These are phyloP conservation scores for Tetrahymena elliotti DNA, from an alignment of 73 alveolate genomes.

Conservation along the genomic window DNA sequence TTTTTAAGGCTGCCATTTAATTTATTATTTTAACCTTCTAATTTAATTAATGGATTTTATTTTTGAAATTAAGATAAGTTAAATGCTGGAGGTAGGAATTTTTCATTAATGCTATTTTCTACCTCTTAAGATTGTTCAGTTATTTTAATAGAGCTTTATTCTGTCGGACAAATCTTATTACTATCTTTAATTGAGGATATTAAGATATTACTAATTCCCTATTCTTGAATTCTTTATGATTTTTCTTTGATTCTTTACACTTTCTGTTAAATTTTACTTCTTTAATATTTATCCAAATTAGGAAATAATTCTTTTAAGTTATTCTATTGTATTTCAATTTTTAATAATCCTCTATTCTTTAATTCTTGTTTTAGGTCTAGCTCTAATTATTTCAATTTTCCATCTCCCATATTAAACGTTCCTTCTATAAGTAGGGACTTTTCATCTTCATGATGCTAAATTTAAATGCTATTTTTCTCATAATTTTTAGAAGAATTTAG, in stretches of 20 bases:
- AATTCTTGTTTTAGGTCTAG: background rate
- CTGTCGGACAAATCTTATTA: background rate
- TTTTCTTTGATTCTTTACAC: background rate
- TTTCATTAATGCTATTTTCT: background rate
- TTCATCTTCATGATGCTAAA: background rate
- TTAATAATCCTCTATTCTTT: background rate
- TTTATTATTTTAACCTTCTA: background rate
- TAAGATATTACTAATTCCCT: background rate
- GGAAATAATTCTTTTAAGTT: background rate
- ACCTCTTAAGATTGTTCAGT: background rate
- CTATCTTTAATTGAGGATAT: background rate
- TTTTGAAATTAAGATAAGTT: background rate
- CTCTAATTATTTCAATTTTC: background rate
- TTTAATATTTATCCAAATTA: background rate
- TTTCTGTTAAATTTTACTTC: background rate
- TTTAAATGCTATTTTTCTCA: background rate
- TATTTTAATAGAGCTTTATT: background rate
- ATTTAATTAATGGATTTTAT: background rate
- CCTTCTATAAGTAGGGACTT: background rate
- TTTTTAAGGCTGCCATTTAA: background rate
- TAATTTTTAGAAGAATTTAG: background rate
- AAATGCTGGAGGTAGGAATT: background rate
- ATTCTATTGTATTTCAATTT: background rate
- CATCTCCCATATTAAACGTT: background rate
- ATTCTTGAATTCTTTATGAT: background rate